Conservation (phyloP, 371 early-diverging fungal species). For the Nematocida homosporus region DNA sequence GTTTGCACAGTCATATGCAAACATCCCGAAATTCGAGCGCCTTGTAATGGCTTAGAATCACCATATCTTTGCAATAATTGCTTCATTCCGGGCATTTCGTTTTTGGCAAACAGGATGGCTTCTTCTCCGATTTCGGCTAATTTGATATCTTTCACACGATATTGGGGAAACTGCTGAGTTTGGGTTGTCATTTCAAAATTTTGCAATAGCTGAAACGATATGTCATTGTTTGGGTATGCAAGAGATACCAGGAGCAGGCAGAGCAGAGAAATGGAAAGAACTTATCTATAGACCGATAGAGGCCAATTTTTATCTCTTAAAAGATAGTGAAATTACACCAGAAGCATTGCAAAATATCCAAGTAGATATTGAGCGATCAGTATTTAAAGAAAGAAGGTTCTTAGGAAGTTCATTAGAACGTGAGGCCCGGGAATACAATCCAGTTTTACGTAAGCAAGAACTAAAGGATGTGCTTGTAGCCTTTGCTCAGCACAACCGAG, state of each 20-base stretch:
- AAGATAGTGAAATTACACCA: not conserved
- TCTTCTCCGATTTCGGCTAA: slow-evolving; percentile 72
- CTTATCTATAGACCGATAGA: slow-evolving; percentile 10
- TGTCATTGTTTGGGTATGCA: not conserved
- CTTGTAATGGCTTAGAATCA: slow-evolving; percentile 79
- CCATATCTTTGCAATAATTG: slow-evolving; percentile 82
- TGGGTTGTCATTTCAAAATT: slow-evolving; percentile 23
- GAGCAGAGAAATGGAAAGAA: slow-evolving; percentile 40
- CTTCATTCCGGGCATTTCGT: slow-evolving; percentile 97
- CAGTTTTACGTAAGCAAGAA: slow-evolving; percentile 21
- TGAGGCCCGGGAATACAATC: slow-evolving; percentile 17
- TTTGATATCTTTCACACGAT: slow-evolving; percentile 53
- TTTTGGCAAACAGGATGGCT: slow-evolving; percentile 84
- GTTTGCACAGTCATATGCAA: slow-evolving; percentile 97
- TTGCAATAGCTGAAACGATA: slow-evolving; percentile 47
- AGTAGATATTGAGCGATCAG: slow-evolving; percentile 52
- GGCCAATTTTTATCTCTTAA: slow-evolving; percentile 5
- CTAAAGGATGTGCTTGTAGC: slow-evolving; percentile 67
- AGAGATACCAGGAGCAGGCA: not conserved
- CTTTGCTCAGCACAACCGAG: slow-evolving; percentile 62
- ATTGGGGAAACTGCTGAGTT: slow-evolving; percentile 26
- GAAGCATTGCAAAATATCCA: slow-evolving; percentile 53
- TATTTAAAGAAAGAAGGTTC: not conserved
- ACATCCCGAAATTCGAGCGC: slow-evolving; percentile 92
- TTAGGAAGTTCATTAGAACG: slow-evolving; percentile 7